Conservation (phyloP, 495 filamentous ascomycete genomes). For the Talaromyces proteolyticus region DNA sequence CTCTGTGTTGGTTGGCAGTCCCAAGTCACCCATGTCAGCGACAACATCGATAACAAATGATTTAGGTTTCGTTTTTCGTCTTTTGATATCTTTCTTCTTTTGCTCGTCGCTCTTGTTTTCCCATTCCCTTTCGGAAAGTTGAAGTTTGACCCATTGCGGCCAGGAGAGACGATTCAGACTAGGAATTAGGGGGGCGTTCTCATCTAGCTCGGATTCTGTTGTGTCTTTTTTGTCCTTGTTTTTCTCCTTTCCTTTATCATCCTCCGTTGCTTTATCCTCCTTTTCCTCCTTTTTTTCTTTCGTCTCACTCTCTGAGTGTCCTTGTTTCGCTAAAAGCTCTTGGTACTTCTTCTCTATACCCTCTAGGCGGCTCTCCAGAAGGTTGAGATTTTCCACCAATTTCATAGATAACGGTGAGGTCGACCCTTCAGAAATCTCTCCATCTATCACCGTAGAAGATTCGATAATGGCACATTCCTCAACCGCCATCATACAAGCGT, state of each 20-base stretch:
- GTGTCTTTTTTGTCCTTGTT: neutral
- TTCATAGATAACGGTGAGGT: neutral
- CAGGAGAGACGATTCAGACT: neutral
- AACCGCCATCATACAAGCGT: neutral
- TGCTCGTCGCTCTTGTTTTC: neutral
- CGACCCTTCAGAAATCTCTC: neutral
- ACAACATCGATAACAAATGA: neutral
- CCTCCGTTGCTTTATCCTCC: neutral
- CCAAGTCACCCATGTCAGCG: neutral
- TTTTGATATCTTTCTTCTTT: neutral
- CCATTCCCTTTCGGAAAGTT: neutral
- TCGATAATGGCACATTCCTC: neutral
- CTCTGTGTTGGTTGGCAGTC: neutral
- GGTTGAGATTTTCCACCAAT: neutral
- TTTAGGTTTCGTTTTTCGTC: neutral
- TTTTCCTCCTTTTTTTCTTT: neutral
- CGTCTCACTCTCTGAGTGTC: neutral
- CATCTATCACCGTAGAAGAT: neutral
- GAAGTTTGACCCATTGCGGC: neutral
- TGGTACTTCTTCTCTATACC: neutral
- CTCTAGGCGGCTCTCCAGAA: neutral
- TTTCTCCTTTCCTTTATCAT: neutral
- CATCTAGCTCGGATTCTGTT: neutral
- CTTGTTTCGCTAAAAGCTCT: neutral
- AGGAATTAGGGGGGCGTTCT: neutral